phyloP scores from a whole-genome alignment of 305 asterid genomes.

The Solanum hybrid region DNA sequence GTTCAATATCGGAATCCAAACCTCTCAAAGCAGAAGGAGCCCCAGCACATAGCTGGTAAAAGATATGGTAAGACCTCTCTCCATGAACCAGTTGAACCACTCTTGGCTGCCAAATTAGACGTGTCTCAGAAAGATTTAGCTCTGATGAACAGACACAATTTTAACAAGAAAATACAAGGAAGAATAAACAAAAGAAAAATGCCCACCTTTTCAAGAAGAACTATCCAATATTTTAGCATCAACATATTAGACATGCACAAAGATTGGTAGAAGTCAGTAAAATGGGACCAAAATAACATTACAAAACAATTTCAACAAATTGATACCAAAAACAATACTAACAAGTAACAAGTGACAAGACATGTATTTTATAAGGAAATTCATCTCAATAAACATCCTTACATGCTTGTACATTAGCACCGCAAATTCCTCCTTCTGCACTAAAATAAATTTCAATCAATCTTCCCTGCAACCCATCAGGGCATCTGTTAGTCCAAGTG shows the following conservation, averaged over 20 bases:
- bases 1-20: background rate
- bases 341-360: background rate
- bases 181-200: constrained; percentile 4
- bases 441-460: constrained; percentile 62
- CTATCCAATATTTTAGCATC: constrained; percentile 24
- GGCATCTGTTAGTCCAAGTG: background rate
- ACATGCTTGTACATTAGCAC: constrained; percentile 88
- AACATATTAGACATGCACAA: constrained; percentile 12
- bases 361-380: background rate
- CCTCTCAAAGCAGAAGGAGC: constrained; percentile 83
- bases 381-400: constrained; percentile 32
- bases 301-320: background rate
- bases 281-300: background rate
- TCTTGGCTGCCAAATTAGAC: constrained; percentile 66
- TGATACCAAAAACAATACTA: background rate
- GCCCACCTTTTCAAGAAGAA: constrained; percentile 46
- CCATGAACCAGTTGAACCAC: constrained; percentile 73
- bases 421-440: constrained; percentile 58
- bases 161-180: background rate
- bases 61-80: constrained; percentile 92
- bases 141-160: constrained; percentile 6
- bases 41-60: constrained; percentile 96
- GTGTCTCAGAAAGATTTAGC: constrained; percentile 18
- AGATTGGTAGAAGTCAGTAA: constrained; percentile 5
- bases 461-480: constrained; percentile 66